These are phyloP conservation scores for Austropuccinia psidii DNA, from an alignment of 1,284 basidiomycete species.

Conservation along the genomic window DNA sequence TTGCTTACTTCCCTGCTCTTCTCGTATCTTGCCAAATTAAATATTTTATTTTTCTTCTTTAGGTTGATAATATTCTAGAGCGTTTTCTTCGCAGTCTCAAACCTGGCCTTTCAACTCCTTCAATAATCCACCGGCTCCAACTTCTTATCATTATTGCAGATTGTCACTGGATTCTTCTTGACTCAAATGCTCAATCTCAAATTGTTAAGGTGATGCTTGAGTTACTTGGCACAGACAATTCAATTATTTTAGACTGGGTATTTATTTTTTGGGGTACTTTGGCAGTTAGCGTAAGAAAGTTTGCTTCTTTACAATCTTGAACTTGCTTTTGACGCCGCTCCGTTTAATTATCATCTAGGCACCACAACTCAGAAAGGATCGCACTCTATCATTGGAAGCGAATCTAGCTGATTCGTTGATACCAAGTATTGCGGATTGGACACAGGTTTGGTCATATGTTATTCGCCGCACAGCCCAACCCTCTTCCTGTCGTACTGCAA, in stretches of 20 bases:
- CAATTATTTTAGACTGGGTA: conserved; percentile 65
- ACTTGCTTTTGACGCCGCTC: neutral
- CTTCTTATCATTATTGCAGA: conserved; percentile 74
- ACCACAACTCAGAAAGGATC: neutral
- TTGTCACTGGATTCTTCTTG: conserved; percentile 61
- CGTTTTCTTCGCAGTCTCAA: conserved; percentile 19
- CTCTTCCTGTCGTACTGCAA: conserved; percentile 65
- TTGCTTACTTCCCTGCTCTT: neutral
- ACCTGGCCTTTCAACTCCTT: conserved; percentile 41
- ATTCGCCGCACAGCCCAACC: conserved; percentile 63
- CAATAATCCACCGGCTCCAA: conserved; percentile 59
- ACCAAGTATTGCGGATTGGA: conserved; percentile 54
- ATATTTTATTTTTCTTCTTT: neutral
- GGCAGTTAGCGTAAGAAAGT: conserved; percentile 52
- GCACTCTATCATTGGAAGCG: conserved; percentile 38
- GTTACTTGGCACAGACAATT: conserved; percentile 61
- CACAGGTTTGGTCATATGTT: conserved; percentile 69
- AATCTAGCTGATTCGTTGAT: conserved; percentile 39
- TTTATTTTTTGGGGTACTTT: conserved; percentile 68
- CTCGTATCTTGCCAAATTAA: neutral
- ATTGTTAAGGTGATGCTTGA: conserved; percentile 57
- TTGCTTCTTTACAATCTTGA: neutral
- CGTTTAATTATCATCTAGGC: neutral
- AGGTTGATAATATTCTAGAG: conserved; percentile 29
- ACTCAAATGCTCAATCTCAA: conserved; percentile 55